Base-by-base conservation (phyloP, 805 yeast genomes). In the Lachancea sp. region DNA sequence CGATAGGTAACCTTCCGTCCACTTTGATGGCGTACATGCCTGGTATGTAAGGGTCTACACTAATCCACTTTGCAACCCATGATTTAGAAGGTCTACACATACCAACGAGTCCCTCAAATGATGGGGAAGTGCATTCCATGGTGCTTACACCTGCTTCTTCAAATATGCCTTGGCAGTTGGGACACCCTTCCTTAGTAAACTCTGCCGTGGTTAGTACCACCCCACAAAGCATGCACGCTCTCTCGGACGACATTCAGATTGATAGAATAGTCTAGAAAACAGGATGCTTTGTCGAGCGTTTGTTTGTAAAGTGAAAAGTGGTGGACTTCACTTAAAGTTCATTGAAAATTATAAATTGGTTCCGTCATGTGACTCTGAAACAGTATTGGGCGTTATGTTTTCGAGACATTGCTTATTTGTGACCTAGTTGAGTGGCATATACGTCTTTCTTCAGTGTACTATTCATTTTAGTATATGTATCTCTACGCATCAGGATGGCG, bases 141-240 rank as follows among this genome's bases (percentile, higher is more conserved):
- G 86, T 76, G 15, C 83, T 78, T 38, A 88, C 95, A 54, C 92
- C 96, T 45, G 80, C 80, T 54, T 78, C 82, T 50, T 83, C 88
- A 54, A 90, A 72, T 21, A 90, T 77, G 39, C 89, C 79, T 55
- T 87, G 97, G 67, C 98, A 90, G 70, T 90, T 90, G 11, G 98
- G 97, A 64, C 98, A 90, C 5, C 97, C 97, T 15, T 77, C 77
- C 43, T 79, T 80, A 36, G 83, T 77, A 60, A 92, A 92, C 54
- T 78, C 83, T 42, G 70, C 74, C 51, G 83, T 75, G 4, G 95
- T 78, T 56, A 86, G 95, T 41, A 90, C 85, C 40, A 90, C 74
- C 3, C 97, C 97, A 65, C 98, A 90, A 43, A 92, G 75, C 96
- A 90, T 85, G 57, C 98, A 90, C 6, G 97, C 97, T 70, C 98